Conservation (phyloP, 2,329 filamentous ascomycete genomes). For the Penicillium freii region DNA sequence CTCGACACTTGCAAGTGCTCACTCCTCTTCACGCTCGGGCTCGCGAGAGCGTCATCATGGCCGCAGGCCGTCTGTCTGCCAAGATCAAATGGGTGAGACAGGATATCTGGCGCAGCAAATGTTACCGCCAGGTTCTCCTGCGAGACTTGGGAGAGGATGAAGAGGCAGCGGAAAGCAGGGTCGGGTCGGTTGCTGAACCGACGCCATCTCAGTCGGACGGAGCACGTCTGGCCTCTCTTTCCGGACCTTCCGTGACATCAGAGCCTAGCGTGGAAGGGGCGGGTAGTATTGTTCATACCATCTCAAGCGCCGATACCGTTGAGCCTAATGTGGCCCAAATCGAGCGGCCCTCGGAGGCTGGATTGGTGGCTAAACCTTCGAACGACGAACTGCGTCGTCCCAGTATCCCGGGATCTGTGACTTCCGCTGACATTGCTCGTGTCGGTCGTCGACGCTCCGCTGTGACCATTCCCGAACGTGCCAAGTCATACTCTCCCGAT, state of each 20-base stretch:
- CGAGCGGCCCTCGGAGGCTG: slow-evolving; percentile 18
- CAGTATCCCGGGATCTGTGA: slow-evolving; percentile 34
- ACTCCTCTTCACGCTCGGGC: slow-evolving; percentile 90
- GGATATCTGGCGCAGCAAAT: slow-evolving; percentile 88
- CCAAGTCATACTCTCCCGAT: slow-evolving; percentile 26
- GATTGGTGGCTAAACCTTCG: slow-evolving; percentile 24
- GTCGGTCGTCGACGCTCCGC: slow-evolving; percentile 31
- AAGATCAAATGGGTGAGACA: slow-evolving; percentile 92
- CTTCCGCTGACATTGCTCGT: slow-evolving; percentile 32
- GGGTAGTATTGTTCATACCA: slow-evolving; percentile 25
- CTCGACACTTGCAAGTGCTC: slow-evolving; percentile 81
- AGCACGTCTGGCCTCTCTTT: slow-evolving; percentile 17
- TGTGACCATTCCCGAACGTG: slow-evolving; percentile 28
- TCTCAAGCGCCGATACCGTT: slow-evolving; percentile 24
- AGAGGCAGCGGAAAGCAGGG: slow-evolving; percentile 14
- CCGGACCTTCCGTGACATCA: slow-evolving; percentile 20
- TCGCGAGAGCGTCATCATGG: slow-evolving; percentile 78
- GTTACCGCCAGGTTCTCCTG: slow-evolving; percentile 82
- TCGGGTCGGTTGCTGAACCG: slow-evolving; percentile 31
- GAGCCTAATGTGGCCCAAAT: slow-evolving; percentile 15
- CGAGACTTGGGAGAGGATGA: slow-evolving; percentile 81
- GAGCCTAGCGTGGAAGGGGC: slow-evolving; percentile 23
- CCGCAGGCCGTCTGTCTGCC: slow-evolving; percentile 78
- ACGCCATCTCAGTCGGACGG: slow-evolving; percentile 13
- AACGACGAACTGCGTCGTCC: slow-evolving; percentile 30